Base-by-base conservation (phyloP, 2,329 filamentous ascomycete genomes). In the Diaporthe ampelina region DNA sequence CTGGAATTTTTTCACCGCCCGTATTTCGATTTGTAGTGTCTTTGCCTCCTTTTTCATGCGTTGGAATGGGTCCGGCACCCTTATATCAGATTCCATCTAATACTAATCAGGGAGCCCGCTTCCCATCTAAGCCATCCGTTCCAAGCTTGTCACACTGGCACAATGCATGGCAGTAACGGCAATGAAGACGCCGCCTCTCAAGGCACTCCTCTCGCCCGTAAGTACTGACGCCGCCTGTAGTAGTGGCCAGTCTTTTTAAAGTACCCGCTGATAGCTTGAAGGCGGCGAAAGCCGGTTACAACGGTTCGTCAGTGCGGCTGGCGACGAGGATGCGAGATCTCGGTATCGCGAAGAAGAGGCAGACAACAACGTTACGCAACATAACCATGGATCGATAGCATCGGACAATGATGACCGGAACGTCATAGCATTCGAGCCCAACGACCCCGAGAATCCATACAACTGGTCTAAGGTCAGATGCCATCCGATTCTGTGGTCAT, bases 381-480 rank as follows among this genome's bases (percentile, higher is more conserved):
- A 67, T 52, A 68, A 70, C 72, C 82, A 73, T 77, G 81, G 68
- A 74, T 83, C 70, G 80, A 80, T 17, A 77, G 81, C 65, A 75
- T 85, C 75, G 21, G 74, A 54, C 32, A 78, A 79, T 24, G 72
- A 74, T 24, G 81, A 81, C 17, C 81, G 78, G 24, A 80, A 74
- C 5, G 79, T 87, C 54, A 81, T 89, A 76, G 82, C 83, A 1
- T 90, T 88, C 87, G 83, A 85, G 5, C 77, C 82, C 4, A 79
- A 86, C 50, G 88, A 90, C 76, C 81, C 84, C 1, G 87, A 88
- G 75, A 89, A 90, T 74, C 88, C 88, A 2, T 85, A 88, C 78
- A 89, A 90, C 79, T 90, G 87, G 86, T 81, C 86, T 21, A 78
- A 75, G 58, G 84, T 85, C 78, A 75, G 61, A 19, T 17, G 21